A percentile compares a stretch with the other conserved stretches of the same genome.
phyloP scores from a whole-genome alignment of 306 rosid species.

The Alnus glutinosa region DNA sequence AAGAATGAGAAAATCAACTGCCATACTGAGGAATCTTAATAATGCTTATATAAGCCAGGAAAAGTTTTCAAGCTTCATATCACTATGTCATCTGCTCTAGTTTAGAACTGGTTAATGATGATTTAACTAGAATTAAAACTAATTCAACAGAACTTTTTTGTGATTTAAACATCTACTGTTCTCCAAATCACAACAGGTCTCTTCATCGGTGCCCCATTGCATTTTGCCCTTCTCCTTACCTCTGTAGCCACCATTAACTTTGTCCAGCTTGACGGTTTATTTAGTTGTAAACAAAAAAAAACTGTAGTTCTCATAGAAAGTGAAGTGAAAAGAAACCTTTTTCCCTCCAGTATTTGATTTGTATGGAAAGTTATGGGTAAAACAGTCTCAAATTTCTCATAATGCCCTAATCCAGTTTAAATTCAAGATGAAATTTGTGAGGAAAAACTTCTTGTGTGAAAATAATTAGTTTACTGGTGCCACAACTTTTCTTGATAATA shows the following conservation, averaged over 20 bases:
- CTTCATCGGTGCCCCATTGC: neutral
- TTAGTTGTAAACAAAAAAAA: neutral
- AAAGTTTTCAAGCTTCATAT: neutral
- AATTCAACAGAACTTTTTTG: neutral
- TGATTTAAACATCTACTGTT: neutral
- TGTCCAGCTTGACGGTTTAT: neutral
- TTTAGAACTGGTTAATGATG: neutral
- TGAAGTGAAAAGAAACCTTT: too few relatives aligned
- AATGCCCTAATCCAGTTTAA: neutral
- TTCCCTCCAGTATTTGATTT: neutral
- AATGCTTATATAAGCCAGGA: constrained; percentile 6
- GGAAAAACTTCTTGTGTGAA: neutral
- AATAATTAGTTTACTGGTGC: neutral
- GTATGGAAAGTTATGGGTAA: neutral
- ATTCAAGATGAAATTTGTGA: neutral
- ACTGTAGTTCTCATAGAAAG: neutral
- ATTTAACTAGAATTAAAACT: neutral
- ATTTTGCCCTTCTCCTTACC: constrained; percentile 5
- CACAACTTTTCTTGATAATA: neutral
- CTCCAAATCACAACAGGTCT: neutral
- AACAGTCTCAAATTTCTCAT: neutral
- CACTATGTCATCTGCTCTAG: neutral
- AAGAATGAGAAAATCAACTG: constrained; percentile 29
- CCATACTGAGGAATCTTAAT: constrained; percentile 25
- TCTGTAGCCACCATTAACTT: constrained; percentile 4